Evolutionary conservation across 257 asterid species (phyloP).

Genomic region (Echites panduratus): DNA sequence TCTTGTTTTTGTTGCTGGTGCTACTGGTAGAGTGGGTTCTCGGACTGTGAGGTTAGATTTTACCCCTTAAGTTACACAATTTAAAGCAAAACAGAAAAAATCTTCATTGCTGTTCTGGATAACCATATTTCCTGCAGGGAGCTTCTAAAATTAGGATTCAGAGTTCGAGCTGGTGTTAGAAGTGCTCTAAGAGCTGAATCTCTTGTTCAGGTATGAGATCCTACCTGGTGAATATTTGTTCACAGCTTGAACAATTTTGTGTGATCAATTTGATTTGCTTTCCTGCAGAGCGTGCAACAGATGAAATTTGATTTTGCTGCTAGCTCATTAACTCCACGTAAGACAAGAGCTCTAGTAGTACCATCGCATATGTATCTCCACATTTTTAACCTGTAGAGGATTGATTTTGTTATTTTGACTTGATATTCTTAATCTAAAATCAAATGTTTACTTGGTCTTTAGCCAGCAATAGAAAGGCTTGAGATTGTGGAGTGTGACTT

Average conservation of each 20-base stretch:
- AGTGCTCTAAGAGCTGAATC: constrained; percentile 74
- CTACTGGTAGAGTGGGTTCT: constrained; percentile 95
- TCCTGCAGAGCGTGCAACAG: constrained; percentile 62
- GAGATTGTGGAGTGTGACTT: constrained; percentile 93
- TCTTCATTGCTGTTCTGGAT: constrained; percentile 12
- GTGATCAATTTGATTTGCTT: constrained; percentile 15
- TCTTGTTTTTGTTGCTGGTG: constrained; percentile 89
- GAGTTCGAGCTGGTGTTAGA: constrained; percentile 86
- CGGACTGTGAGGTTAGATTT: constrained; percentile 73
- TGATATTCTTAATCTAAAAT: constrained; percentile 27
- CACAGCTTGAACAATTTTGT: not conserved
- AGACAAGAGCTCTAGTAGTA: constrained; percentile 28
- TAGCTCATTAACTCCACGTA: constrained; percentile 54
- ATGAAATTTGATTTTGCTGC: constrained; percentile 52
- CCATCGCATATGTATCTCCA: not conserved
- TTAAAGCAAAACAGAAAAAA: not conserved
- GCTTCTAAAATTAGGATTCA: constrained; percentile 75
- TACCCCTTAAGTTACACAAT: constrained; percentile 9
- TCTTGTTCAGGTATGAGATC: constrained; percentile 62
- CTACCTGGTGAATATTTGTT: constrained; percentile 1
- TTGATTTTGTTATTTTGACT: constrained; percentile 6
- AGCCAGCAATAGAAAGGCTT: constrained; percentile 98
- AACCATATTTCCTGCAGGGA: constrained; percentile 52
- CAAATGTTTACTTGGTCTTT: constrained; percentile 62
- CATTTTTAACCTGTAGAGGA: not conserved